phyloP scores from a whole-genome alignment of 1,139 yeast species.

The Blastobotrys aristatus region DNA sequence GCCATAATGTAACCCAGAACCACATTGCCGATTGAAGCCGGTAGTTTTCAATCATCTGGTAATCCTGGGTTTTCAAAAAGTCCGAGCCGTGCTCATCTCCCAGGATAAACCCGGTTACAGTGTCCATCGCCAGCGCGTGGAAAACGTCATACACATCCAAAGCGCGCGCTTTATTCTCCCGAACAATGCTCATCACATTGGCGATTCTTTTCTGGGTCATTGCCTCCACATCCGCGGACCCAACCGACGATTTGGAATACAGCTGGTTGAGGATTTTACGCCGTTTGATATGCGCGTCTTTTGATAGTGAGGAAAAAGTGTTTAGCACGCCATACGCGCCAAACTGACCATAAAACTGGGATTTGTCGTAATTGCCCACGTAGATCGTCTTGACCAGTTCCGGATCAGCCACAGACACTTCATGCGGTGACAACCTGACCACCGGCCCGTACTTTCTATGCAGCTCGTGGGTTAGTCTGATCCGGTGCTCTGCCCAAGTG shows the following conservation, averaged over 20 bases:
- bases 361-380: constrained; percentile 53
- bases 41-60: constrained; percentile 35
- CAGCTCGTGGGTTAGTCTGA: constrained; percentile 44
- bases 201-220: constrained; percentile 34
- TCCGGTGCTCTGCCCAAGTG: constrained; percentile 52
- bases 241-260: constrained; percentile 31
- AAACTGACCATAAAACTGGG: constrained; percentile 57
- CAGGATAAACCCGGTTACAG: constrained; percentile 56
- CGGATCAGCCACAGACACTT: constrained; percentile 54
- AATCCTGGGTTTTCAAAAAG: constrained; percentile 37
- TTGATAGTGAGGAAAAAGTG: constrained; percentile 53
- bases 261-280: constrained; percentile 24
- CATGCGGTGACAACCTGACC: constrained; percentile 57
- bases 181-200: constrained; percentile 26
- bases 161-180: constrained; percentile 11
- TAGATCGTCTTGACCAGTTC: constrained; percentile 53
- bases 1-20: constrained; percentile 65
- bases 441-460: constrained; percentile 57
- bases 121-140: constrained; percentile 70
- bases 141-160: constrained; percentile 59
- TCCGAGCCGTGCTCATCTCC: constrained; percentile 44
- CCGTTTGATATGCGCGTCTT: constrained; percentile 46
- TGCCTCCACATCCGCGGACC: constrained; percentile 29
- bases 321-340: constrained; percentile 54
- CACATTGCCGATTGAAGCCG: constrained; percentile 57